Conservation (phyloP, 2,329 filamentous ascomycete genomes). For the Aspergillus brasiliensis region DNA sequence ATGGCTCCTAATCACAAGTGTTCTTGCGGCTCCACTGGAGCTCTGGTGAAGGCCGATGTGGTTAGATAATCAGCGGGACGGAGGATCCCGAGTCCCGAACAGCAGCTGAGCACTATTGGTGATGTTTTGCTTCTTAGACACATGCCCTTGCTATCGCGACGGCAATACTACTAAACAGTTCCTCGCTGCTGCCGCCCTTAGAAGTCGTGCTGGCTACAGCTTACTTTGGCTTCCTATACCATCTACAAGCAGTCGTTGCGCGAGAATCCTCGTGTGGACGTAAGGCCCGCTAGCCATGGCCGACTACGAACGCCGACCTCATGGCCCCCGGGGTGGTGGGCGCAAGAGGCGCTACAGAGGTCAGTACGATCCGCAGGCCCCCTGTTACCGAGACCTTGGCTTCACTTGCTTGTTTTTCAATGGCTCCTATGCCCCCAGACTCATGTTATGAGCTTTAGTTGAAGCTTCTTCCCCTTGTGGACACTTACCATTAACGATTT, state of each 20-base stretch:
- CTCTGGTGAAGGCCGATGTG: neutral
- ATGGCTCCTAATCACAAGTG: no score
- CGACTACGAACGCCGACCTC: conserved; percentile 58
- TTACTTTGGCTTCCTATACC: neutral
- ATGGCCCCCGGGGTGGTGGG: conserved; percentile 52
- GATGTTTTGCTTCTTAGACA: conserved; percentile 22
- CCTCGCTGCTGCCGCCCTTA: conserved; percentile 7
- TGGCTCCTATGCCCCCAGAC: neutral
- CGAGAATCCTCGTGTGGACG: neutral
- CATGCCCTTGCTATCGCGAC: conserved; percentile 13
- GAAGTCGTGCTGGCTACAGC: neutral
- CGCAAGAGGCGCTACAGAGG: conserved; percentile 82
- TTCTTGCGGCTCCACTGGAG: neutral
- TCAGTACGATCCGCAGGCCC: conserved; percentile 38
- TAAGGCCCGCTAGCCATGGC: conserved; percentile 44
- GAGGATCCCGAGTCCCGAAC: conserved; percentile 21
- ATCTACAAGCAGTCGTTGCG: neutral
- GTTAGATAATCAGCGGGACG: conserved; percentile 26
- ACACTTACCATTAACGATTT: conserved; percentile 2
- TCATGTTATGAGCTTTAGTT: neutral
- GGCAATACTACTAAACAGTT: conserved; percentile 7
- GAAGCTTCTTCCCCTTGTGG: neutral
- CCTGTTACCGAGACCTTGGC: neutral
- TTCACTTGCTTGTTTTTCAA: neutral
- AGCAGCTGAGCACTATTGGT: conserved; percentile 2